Conservation (phyloP, 345 rosid species). For the Arabis alpina region DNA sequence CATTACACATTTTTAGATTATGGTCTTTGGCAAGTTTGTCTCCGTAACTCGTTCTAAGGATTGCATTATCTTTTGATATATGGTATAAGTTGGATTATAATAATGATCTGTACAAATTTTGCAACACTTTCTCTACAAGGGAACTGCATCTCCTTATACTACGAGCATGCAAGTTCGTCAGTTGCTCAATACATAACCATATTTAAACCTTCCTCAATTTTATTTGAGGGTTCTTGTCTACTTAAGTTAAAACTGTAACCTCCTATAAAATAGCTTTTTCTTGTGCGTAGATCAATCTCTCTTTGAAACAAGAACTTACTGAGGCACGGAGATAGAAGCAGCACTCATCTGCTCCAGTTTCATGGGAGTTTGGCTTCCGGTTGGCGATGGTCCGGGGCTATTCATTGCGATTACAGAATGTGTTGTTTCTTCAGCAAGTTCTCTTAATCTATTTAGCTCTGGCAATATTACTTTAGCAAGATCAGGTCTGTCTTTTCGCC, state of each 20-base stretch:
- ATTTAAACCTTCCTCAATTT: not conserved
- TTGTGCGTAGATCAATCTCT: slow-evolving; percentile 4
- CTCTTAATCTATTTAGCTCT: slow-evolving; percentile 67
- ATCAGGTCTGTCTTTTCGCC: slow-evolving; percentile 86
- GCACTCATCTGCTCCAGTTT: slow-evolving; percentile 45
- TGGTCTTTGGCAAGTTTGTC: not conserved
- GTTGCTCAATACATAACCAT: not conserved
- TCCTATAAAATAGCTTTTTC: not conserved
- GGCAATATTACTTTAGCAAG: slow-evolving; percentile 73
- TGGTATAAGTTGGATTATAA: slow-evolving; percentile 9
- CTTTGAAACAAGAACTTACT: slow-evolving; percentile 1
- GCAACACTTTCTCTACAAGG: slow-evolving; percentile 31
- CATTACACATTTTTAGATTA: not conserved
- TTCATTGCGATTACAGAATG: slow-evolving; percentile 11
- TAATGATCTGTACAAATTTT: slow-evolving; percentile 25
- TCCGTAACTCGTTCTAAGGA: not conserved
- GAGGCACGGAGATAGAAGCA: slow-evolving; percentile 37
- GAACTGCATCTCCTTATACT: slow-evolving; percentile 29
- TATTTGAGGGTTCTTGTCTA: slow-evolving; percentile 13
- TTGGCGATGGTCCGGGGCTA: slow-evolving; percentile 41
- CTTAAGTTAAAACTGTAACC: slow-evolving; percentile 7
- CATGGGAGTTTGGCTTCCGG: slow-evolving; percentile 42
- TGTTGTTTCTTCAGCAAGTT: slow-evolving; percentile 62
- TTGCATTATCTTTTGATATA: not conserved
- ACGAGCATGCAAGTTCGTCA: slow-evolving; percentile 17